Percentiles rank a stretch among this genome's conserved stretches.
phyloP scores from a whole-genome alignment of 305 asterid genomes.

The Fraxinus dipetala region DNA sequence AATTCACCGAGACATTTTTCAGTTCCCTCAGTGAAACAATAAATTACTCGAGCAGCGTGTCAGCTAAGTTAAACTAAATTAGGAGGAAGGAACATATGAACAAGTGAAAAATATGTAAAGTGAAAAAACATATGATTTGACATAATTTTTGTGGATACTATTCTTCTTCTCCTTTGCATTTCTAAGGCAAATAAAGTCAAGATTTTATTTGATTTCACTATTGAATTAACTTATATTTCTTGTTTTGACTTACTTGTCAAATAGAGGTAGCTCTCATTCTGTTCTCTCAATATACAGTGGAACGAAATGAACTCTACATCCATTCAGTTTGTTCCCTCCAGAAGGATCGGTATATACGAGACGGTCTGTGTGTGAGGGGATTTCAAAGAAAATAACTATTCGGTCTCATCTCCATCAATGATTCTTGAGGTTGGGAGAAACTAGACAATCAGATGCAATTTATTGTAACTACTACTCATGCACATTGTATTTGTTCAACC shows the following conservation, averaged over 20 bases:
- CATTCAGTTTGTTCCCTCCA: slow-evolving; percentile 62
- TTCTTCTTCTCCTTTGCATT: neutral
- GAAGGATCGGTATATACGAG: slow-evolving; percentile 74
- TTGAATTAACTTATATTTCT: neutral
- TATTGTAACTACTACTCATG: neutral
- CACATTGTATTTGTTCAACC: neutral
- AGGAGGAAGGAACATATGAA: neutral
- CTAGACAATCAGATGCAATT: slow-evolving; percentile 9
- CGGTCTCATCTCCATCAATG: slow-evolving; percentile 47
- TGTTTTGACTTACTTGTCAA: neutral
- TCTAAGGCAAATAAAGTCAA: neutral
- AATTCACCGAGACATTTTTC: neutral
- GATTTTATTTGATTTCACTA: neutral
- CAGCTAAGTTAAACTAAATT: neutral
- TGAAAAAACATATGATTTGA: neutral
- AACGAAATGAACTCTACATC: slow-evolving; percentile 62
- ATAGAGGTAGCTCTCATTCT: slow-evolving; percentile 14
- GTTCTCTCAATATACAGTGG: slow-evolving; percentile 26
- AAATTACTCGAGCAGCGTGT: neutral
- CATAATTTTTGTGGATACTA: neutral
- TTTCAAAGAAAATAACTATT: slow-evolving; percentile 51
- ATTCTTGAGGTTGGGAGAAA: slow-evolving; percentile 53
- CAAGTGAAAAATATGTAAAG: neutral
- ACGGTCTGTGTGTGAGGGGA: slow-evolving; percentile 70
- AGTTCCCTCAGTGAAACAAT: neutral